Conservation (phyloP, 2,329 filamentous ascomycete species). For the Fusarium miscanthi region DNA sequence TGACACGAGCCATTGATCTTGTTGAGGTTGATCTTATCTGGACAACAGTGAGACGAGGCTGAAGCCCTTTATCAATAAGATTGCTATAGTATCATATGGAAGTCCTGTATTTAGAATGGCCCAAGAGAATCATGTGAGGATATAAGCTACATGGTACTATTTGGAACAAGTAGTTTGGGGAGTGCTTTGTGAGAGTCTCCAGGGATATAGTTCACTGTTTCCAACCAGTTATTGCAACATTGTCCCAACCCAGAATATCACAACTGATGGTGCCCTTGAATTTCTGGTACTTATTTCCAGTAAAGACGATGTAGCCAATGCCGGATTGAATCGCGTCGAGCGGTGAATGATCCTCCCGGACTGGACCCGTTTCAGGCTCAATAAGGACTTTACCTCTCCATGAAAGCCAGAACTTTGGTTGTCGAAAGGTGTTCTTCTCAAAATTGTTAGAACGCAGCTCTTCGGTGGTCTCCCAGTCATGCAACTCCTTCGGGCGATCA, state of each 20-base stretch:
- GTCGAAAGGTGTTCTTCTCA: slow-evolving; percentile 24
- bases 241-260: not conserved
- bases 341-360: accelerated
- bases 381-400: slow-evolving; percentile 6
- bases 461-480: not conserved
- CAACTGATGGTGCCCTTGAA: slow-evolving; percentile 12
- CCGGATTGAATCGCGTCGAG: not conserved
- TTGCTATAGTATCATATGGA: too few species aligned
- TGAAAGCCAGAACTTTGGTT: slow-evolving; percentile 28
- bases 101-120: accelerated
- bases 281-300: slow-evolving; percentile 7
- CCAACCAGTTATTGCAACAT: not conserved
- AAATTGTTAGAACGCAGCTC: slow-evolving; percentile 1
- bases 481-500: accelerated
- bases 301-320: slow-evolving; percentile 16
- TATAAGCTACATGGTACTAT: too few species aligned
- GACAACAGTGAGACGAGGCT: not conserved
- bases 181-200: too few species aligned
- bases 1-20: not conserved
- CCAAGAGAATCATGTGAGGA: accelerated
- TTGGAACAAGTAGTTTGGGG: not conserved
- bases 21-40: not conserved
- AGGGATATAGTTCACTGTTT: not conserved
- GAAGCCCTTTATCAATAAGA: not conserved
- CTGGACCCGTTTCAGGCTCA: accelerated